Evolutionary conservation across 768 basidiomycete species (phyloP).

Genomic region (Kwoniella dendrophila): DNA sequence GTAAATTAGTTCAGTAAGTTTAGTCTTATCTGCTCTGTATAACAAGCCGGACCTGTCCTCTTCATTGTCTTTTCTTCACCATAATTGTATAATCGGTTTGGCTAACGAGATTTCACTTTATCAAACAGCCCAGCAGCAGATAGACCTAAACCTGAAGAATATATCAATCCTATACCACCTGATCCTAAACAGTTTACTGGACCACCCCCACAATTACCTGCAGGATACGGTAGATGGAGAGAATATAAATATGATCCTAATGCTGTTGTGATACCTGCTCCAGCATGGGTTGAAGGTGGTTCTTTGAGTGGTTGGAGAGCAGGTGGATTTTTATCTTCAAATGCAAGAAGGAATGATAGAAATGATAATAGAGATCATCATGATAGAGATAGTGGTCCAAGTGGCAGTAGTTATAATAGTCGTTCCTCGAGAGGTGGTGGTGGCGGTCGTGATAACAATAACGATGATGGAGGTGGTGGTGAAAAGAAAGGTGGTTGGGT

Average conservation of each 20-base stretch:
- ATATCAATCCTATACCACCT: conserved; percentile 74
- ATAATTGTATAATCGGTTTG: conserved; percentile 11
- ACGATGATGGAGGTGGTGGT: conserved; percentile 41
- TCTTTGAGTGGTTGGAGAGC: conserved; percentile 44
- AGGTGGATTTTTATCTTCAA: conserved; percentile 40
- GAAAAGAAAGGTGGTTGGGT: conserved; percentile 42
- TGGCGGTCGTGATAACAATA: conserved; percentile 20
- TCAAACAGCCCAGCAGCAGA: conserved; percentile 80
- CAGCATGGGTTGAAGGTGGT: conserved; percentile 53
- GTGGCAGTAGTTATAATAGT: conserved; percentile 28
- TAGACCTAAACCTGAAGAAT: conserved; percentile 70
- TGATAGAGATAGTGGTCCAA: conserved; percentile 26
- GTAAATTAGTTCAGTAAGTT: conserved; percentile 84
- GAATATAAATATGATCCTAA: conserved; percentile 48
- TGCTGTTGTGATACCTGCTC: conserved; percentile 38
- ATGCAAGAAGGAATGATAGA: conserved; percentile 36
- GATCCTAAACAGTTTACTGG: conserved; percentile 73
- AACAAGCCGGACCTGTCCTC: not conserved
- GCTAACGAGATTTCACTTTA: conserved; percentile 4
- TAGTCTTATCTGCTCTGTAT: not conserved
- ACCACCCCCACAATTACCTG: conserved; percentile 70
- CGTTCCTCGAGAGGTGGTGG: conserved; percentile 19
- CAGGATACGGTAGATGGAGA: conserved; percentile 76
- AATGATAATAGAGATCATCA: conserved; percentile 21
- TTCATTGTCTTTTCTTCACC: conserved; percentile 18